phyloP scores from a whole-genome alignment of 2,329 filamentous ascomycete species.

The Magnaporthiopsis rhizophila region DNA sequence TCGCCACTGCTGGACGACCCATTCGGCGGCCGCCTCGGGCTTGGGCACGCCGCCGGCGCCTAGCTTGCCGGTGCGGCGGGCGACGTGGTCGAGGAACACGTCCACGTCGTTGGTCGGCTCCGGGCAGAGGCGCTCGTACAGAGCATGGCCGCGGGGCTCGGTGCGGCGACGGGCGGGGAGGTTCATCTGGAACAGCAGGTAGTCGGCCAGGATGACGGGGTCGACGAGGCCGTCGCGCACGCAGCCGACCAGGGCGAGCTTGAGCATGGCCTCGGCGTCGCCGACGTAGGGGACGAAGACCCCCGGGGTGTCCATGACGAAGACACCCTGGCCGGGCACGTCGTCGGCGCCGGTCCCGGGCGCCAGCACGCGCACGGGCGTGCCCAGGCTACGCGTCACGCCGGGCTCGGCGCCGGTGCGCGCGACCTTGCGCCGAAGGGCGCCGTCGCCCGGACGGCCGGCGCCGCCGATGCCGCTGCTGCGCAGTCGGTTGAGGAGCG shows the following conservation, averaged over 20 bases:
- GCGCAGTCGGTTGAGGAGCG: conserved; percentile 82
- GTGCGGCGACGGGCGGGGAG: conserved; percentile 55
- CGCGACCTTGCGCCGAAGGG: conserved; percentile 54
- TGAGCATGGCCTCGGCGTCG: conserved; percentile 82
- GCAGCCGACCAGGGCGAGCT: conserved; percentile 82
- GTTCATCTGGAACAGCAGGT: conserved; percentile 82
- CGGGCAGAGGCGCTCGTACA: conserved; percentile 33
- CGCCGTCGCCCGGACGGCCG: not conserved
- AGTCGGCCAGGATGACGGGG: conserved; percentile 74
- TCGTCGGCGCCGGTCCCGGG: conserved; percentile 19
- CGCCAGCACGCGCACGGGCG: conserved; percentile 66
- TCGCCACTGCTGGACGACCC: conserved; percentile 77
- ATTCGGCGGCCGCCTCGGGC: conserved; percentile 64
- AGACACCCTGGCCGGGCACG: conserved; percentile 55
- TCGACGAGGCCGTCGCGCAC: conserved; percentile 85
- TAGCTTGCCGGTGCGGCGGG: conserved; percentile 66
- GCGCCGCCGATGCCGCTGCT: conserved; percentile 50
- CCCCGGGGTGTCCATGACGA: conserved; percentile 85
- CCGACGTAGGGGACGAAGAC: conserved; percentile 91
- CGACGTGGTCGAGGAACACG: conserved; percentile 62
- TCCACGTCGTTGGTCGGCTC: conserved; percentile 78
- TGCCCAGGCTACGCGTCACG: conserved; percentile 77
- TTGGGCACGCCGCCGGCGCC: conserved; percentile 64
- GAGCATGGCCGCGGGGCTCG: conserved; percentile 19
- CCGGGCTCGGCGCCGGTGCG: conserved; percentile 81